These are phyloP conservation scores for Henningerozyma blattae DNA, from an alignment of 805 yeast genomes.

Conservation along the genomic window DNA sequence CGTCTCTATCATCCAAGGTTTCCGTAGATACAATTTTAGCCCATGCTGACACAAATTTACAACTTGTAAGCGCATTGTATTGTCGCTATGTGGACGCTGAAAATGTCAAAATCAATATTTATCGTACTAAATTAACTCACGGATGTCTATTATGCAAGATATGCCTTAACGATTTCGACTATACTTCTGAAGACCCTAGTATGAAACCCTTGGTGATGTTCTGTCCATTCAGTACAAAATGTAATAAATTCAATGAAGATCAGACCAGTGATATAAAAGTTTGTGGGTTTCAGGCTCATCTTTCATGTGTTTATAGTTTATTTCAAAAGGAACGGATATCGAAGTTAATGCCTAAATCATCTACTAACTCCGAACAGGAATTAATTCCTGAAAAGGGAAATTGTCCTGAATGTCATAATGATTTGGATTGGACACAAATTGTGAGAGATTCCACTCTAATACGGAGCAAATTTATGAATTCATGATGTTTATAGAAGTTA, in stretches of 20 bases:
- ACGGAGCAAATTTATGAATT: no score
- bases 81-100: slow-evolving; percentile 6
- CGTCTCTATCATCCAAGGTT: background rate
- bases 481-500: no score
- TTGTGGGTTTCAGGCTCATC: background rate
- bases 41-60: slow-evolving; percentile 14
- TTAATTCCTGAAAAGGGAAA: background rate
- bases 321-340: background rate
- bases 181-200: slow-evolving; percentile 19
- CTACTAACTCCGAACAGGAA: background rate
- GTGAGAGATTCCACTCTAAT: background rate
- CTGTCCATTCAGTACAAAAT: no score
- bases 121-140: slow-evolving; percentile 10
- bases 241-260: no score
- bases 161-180: slow-evolving; percentile 24
- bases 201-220: slow-evolving; percentile 25
- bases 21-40: slow-evolving; percentile 4
- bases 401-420: background rate
- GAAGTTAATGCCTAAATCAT: no score
- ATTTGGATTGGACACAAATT: background rate
- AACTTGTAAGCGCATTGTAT: slow-evolving; percentile 19
- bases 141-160: slow-evolving; percentile 22
- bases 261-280: no score
- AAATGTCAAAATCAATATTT: slow-evolving; percentile 5
- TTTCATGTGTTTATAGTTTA: background rate